Evolutionary conservation across 352 stramenopile genomes (phyloP).

Genomic region (Globisporangium abappressorium): DNA sequence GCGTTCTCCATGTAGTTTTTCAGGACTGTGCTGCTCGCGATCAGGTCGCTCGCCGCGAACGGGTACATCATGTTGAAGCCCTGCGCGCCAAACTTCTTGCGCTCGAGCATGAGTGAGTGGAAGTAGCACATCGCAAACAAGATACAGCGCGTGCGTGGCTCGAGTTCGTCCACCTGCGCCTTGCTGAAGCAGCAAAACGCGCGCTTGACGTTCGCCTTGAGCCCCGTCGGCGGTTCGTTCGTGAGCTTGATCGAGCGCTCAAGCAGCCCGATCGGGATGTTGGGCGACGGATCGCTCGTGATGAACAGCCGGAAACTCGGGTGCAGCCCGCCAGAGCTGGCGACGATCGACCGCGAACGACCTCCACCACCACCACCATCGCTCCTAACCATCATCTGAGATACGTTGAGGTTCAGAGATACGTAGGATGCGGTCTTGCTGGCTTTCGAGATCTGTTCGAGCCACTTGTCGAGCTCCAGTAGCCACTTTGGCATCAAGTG

Average conservation of each 20-base stretch:
- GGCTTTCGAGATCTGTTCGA: conserved; percentile 77
- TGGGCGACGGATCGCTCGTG: conserved; percentile 81
- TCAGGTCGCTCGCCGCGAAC: conserved; percentile 85
- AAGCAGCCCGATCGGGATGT: conserved; percentile 87
- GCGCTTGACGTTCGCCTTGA: conserved; percentile 89
- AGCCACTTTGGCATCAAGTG: conserved; percentile 95
- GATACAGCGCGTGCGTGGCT: conserved; percentile 82
- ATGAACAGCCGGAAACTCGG: conserved; percentile 87
- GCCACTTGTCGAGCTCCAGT: conserved; percentile 89
- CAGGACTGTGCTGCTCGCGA: conserved; percentile 80
- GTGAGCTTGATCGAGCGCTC: conserved; percentile 90
- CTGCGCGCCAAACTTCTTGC: conserved; percentile 89
- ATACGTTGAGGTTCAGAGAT: conserved; percentile 25
- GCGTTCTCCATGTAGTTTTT: conserved; percentile 93
- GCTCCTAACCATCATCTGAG: background rate
- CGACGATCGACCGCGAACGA: conserved; percentile 26
- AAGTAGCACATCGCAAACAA: conserved; percentile 92
- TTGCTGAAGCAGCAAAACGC: conserved; percentile 79
- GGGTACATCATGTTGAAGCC: conserved; percentile 92
- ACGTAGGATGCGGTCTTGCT: conserved; percentile 53
- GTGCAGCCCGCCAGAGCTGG: conserved; percentile 41
- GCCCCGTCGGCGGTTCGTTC: conserved; percentile 80
- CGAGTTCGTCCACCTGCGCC: conserved; percentile 77
- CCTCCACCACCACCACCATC: background rate
- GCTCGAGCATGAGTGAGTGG: conserved; percentile 90